Evolutionary conservation across 352 stramenopile species (phyloP).

Genomic region (Globisporangium emineosum): DNA sequence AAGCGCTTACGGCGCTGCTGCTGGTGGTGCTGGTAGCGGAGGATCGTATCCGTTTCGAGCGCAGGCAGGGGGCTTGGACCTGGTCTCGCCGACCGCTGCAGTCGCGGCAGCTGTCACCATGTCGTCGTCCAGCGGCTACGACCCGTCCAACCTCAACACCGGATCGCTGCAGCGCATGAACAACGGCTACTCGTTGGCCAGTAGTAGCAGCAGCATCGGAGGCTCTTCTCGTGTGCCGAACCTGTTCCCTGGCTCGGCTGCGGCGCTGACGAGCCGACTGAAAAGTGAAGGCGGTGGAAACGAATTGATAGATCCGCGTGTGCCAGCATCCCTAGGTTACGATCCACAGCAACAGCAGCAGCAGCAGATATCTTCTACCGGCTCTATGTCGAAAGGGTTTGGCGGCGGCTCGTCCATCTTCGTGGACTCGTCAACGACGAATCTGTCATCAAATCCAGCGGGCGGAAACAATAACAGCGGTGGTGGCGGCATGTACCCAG

Average conservation of each 20-base stretch:
- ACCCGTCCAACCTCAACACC: slow-evolving; percentile 2
- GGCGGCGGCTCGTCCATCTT: slow-evolving; percentile 7
- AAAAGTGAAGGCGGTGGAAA: slow-evolving; percentile 2
- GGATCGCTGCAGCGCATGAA: slow-evolving; percentile 18
- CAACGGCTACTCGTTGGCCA: slow-evolving; percentile 15
- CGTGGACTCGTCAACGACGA: slow-evolving; percentile 6
- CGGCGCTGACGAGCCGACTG: slow-evolving; percentile 15
- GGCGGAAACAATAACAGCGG: not conserved
- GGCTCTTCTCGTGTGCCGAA: slow-evolving; percentile 9
- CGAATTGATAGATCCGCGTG: slow-evolving; percentile 16
- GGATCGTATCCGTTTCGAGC: slow-evolving; percentile 6
- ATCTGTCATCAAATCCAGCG: not conserved
- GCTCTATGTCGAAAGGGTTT: slow-evolving; percentile 1
- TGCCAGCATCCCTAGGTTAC: slow-evolving; percentile 10
- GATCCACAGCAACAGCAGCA: slow-evolving; percentile 12
- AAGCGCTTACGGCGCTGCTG: not conserved
- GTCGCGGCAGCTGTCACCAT: slow-evolving; percentile 7
- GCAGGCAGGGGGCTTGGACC: slow-evolving; percentile 11
- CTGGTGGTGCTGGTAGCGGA: not conserved
- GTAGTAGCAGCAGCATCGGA: not conserved
- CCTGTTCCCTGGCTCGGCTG: slow-evolving; percentile 15
- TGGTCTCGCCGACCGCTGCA: slow-evolving; percentile 12
- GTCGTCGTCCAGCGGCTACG: slow-evolving; percentile 18
- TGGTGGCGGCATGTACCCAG: slow-evolving; percentile 5
- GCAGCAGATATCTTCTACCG: slow-evolving; percentile 8